Base-by-base conservation (phyloP, 2,329 filamentous ascomycete species). In the Metarhizium sp. region DNA sequence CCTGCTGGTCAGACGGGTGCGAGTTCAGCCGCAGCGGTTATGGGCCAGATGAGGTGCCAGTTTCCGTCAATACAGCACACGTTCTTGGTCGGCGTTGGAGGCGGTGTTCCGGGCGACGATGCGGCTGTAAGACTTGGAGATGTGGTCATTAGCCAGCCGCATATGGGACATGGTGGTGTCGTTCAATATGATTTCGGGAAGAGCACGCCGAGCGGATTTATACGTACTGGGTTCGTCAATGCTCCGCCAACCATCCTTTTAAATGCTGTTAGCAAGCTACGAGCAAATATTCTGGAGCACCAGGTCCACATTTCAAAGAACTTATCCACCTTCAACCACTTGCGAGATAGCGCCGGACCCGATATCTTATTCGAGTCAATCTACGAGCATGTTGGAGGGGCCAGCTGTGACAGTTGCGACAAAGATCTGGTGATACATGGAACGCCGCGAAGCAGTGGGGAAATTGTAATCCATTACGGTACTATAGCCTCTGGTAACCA, bases 401-500 rank as follows among this genome's bases (percentile, higher is more conserved):
- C 50, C 18, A 13, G 6, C 16, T 52, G 50, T 2, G 25, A 52
- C 13, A 46, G 6, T 6, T 52, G 50, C 1, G 40, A 45, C n/a
- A 45, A 46, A 46, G 29, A 32, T 18, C 30, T 52, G 40, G 25
- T 52, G 11, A 45, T 52, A 8, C 50, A 32, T 32, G 10, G 50
- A 25, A 2, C 40, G 1, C 50, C 20, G 40, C 38, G 50, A 42
- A 11, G 25, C 38, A 45, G 43, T 11, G 25, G 25, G 4, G 40
- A 46, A 0, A 45, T 52, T 11, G 40, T 30, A 45, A 54, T 64
- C 8, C 61, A 66, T 32, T 62, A 59, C 16, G 61, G 64, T 1
- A 29, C 59, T 0, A 61, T 69, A n/a, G 67, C 66, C 0, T 72
- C 70, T 0, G 67, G 65, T 0, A 69, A 73, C 40, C 59, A 62